phyloP scores from a whole-genome alignment of 805 yeast species.

The Kuraishia borneana region DNA sequence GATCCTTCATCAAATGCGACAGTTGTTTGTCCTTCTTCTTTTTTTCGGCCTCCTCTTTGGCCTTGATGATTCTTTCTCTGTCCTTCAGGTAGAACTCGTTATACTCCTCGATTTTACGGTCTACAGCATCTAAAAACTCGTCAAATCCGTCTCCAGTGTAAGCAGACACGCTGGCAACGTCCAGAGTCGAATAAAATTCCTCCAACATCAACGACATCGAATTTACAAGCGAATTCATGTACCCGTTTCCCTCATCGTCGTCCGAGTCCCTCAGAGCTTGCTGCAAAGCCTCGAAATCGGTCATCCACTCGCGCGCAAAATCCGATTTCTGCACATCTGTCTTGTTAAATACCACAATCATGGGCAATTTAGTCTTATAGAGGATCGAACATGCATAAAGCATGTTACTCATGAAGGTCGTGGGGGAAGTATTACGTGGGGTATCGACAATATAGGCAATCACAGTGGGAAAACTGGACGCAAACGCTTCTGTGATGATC shows the following conservation, averaged over 20 bases:
- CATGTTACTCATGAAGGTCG: constrained; percentile 98
- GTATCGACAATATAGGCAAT: constrained; percentile 95
- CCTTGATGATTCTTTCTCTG: constrained; percentile 68
- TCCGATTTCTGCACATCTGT: constrained; percentile 79
- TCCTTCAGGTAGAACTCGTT: constrained; percentile 75
- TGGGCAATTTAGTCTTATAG: constrained; percentile 91
- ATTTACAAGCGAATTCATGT: constrained; percentile 88
- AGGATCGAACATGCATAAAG: constrained; percentile 94
- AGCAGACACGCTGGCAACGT: constrained; percentile 86
- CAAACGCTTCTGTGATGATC: constrained; percentile 92
- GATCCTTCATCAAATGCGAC: constrained; percentile 70
- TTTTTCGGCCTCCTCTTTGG: constrained; percentile 68
- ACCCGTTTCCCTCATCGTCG: constrained; percentile 64
- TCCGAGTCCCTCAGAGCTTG: constrained; percentile 57
- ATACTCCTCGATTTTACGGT: constrained; percentile 79
- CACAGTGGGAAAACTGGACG: constrained; percentile 90
- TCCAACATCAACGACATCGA: constrained; percentile 95
- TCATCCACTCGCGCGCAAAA: constrained; percentile 95
- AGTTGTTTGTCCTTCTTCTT: constrained; percentile 46
- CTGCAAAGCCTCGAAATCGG: constrained; percentile 89
- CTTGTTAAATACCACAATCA: constrained; percentile 93
- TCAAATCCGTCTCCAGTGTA: constrained; percentile 93
- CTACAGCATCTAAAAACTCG: constrained; percentile 78
- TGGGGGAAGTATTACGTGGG: constrained; percentile 87
- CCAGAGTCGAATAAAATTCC: constrained; percentile 88